These are phyloP conservation scores for Pseudogymnoascus sp. DNA, from an alignment of 2,329 filamentous ascomycete species.

Conservation along the genomic window DNA sequence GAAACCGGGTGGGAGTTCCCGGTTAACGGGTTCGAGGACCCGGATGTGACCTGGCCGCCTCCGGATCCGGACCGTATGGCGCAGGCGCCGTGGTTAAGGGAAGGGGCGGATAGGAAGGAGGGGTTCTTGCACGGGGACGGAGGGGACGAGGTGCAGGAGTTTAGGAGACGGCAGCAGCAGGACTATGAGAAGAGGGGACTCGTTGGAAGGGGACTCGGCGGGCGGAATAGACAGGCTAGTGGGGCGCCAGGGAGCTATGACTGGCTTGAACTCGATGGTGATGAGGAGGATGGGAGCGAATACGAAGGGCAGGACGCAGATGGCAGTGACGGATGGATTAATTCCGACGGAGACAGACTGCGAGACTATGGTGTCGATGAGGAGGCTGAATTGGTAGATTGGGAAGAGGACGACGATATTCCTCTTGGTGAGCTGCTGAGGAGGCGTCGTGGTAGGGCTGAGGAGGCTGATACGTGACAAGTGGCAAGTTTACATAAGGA, in stretches of 20 bases:
- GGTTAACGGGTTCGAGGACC: constrained; percentile 70
- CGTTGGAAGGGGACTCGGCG: constrained; percentile 14
- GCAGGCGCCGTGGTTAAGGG: constrained; percentile 10
- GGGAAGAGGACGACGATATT: constrained; percentile 52
- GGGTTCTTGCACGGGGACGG: constrained; percentile 17
- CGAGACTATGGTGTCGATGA: constrained; percentile 76
- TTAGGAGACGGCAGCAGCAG: constrained; percentile 42
- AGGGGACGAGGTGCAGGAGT: constrained; percentile 39
- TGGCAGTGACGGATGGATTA: constrained; percentile 60
- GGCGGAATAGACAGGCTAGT: constrained; percentile 14
- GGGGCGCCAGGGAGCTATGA: background rate
- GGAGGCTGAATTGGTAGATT: constrained; percentile 49
- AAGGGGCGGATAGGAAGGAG: constrained; percentile 15
- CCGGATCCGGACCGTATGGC: constrained; percentile 53
- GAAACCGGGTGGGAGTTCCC: constrained; percentile 53
- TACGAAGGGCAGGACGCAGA: constrained; percentile 27
- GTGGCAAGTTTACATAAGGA: background rate
- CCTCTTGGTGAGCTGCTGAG: constrained; percentile 62
- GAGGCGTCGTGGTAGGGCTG: constrained; percentile 35
- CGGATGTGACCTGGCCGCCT: constrained; percentile 54
- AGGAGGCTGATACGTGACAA: background rate
- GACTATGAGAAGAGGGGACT: constrained; percentile 35
- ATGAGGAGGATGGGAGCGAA: constrained; percentile 23
- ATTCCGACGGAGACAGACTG: constrained; percentile 66
- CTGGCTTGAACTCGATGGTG: constrained; percentile 9